Conservation (phyloP, 306 rosid species). For the Trichosanthes cucumerina region DNA sequence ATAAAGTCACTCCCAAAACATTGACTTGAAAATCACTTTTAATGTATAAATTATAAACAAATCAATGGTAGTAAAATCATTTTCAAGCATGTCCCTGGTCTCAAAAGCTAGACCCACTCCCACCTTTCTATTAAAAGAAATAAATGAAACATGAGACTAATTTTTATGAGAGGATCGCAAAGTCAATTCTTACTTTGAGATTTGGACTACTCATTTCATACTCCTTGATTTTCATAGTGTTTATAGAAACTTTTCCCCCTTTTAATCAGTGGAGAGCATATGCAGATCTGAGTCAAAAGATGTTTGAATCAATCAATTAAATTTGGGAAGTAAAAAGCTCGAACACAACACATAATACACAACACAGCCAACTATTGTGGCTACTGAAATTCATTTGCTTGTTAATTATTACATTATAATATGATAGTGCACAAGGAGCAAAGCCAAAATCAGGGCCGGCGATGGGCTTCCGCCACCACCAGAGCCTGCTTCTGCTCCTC, state of each 20-base stretch:
- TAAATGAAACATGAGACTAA: no score
- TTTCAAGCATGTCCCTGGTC: no score
- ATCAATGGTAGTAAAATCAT: no score
- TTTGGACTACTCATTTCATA: neutral
- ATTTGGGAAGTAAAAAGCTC: neutral
- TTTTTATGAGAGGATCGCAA: neutral
- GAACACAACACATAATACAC: neutral
- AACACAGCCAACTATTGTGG: neutral
- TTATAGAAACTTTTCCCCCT: neutral
- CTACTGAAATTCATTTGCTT: neutral
- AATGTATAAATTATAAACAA: no score
- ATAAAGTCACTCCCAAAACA: no score
- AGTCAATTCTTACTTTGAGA: no score
- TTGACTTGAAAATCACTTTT: no score
- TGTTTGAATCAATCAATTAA: neutral
- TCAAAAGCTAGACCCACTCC: no score
- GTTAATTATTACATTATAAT: neutral
- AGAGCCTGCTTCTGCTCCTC: slow-evolving; percentile 27
- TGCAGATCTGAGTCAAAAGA: neutral
- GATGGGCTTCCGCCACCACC: slow-evolving; percentile 18
- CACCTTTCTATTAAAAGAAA: no score
- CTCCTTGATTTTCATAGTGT: neutral
- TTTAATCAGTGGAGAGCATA: neutral
- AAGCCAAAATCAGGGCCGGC: neutral
- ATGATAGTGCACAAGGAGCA: neutral